Conservation (phyloP, 1,139 yeast genomes). For the Kurtzmaniella quercitrusa region DNA sequence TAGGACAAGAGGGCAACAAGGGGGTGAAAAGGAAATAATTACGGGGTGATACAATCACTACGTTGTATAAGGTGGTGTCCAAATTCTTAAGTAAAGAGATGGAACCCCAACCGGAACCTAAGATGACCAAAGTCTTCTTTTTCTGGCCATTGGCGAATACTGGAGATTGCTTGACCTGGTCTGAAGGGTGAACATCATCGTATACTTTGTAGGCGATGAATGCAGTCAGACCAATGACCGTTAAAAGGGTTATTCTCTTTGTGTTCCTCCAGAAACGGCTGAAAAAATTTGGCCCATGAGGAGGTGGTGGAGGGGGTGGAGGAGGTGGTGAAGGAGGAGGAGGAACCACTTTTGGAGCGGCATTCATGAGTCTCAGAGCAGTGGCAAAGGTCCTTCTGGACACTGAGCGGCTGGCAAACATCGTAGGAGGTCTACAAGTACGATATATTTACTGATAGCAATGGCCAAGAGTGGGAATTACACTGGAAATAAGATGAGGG, state of each 20-base stretch:
- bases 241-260: constrained; percentile 22
- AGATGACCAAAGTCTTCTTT: constrained; percentile 82
- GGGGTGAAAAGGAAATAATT: constrained; percentile 95
- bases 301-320: constrained; percentile 3
- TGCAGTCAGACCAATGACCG: constrained; percentile 37
- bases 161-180: constrained; percentile 54
- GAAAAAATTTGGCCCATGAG: constrained; percentile 14
- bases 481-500: not conserved
- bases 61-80: constrained; percentile 84
- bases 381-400: constrained; percentile 6
- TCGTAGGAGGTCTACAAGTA: not conserved
- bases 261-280: constrained; percentile 27
- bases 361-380: constrained; percentile 3
- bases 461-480: not conserved
- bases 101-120: constrained; percentile 96
- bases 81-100: constrained; percentile 76
- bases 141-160: constrained; percentile 62
- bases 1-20: constrained; percentile 86
- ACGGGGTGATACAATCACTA: constrained; percentile 87
- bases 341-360: not conserved
- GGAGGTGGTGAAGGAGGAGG: constrained; percentile 3
- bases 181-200: constrained; percentile 57
- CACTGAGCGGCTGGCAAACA: constrained; percentile 7
- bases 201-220: constrained; percentile 55
- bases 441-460: not conserved